Conservation (phyloP, 495 filamentous ascomycete genomes). For the Glarea lozoyensis region DNA sequence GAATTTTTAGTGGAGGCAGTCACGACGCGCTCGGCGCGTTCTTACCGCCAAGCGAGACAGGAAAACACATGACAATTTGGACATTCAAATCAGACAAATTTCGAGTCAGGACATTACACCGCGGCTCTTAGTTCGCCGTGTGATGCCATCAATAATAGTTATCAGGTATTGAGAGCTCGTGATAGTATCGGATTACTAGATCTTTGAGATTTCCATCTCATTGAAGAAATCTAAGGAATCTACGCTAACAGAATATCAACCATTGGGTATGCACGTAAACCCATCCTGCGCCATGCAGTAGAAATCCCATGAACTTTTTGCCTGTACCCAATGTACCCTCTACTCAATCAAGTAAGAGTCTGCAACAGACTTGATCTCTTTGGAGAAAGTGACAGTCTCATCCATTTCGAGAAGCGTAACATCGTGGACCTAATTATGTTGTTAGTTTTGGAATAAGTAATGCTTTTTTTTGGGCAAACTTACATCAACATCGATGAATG, state of each 20-base stretch:
- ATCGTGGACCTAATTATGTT: constrained; percentile 47
- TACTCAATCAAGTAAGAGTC: constrained; percentile 78
- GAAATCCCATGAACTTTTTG: constrained; percentile 4
- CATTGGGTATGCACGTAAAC: neutral
- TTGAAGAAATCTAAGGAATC: no score
- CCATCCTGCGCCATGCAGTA: constrained; percentile 10
- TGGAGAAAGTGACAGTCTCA: constrained; percentile 77
- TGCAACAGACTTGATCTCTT: constrained; percentile 78
- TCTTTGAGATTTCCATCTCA: no score
- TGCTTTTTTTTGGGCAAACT: no score
- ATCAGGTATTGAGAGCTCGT: no score
- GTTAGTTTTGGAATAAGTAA: constrained; percentile 15
- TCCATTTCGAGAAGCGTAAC: constrained; percentile 70
- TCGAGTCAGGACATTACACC: no score
- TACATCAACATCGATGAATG: constrained; percentile 88
- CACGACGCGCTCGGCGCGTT: neutral
- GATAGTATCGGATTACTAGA: no score
- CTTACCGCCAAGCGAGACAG: neutral
- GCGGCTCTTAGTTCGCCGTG: no score
- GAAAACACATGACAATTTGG: constrained; percentile 2
- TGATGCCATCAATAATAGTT: no score
- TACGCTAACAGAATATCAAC: no score
- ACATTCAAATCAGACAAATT: no score
- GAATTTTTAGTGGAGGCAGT: no score
- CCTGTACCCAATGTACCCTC: constrained; percentile 4